Evolutionary conservation across 371 early-diverging fungal genomes (phyloP), one percentile per base, ranked within the genome.

Genomic region (Actinomortierella ambigua): DNA sequence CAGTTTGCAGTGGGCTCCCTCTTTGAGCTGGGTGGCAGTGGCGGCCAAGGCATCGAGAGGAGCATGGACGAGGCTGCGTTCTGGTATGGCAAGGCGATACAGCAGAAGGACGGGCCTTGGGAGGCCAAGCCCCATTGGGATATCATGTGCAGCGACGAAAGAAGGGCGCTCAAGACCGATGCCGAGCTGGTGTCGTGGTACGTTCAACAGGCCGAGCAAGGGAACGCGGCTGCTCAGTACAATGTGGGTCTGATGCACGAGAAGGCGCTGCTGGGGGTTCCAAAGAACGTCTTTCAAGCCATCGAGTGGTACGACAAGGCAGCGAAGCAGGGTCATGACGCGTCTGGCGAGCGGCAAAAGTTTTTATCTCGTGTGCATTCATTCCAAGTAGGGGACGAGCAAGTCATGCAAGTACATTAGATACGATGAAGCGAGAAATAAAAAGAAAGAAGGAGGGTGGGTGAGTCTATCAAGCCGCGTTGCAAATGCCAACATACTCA

Each of bases 1-100:
- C 93, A 88, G 80, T 93, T 92, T 65, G n/a, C n/a, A n/a, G 80
- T 93, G 2, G 95, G 92, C 8, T 91, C 87, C 58, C 94, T 92
- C 66, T 86, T 88, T 58, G 90, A 93, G 75, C n/a, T n/a, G n/a
- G n/a, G n/a, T n/a, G n/a, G n/a, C n/a, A n/a, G n/a, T n/a, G 88
- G 90, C 57, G 96, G 95, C 22, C 86, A 93, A 50, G 96, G 96
- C n/a, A 76, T 85, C 0, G 61, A 68, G 3, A 82, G 81, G 59
- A 81, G 92, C 73, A 77, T 86, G 53, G 67, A 60, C 15, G 58
- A 79, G 52, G 94, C 90, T 18, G 83, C 88, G 22, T 79, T 85
- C 54, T 95, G 94, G 93, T 96, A 93, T 76, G 82, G 76, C n/a
- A 78, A 81, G 55, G 91, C 94, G 0, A 92, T 93, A 0, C 66